These are phyloP conservation scores for Chalara sp. DNA, from an alignment of 2,329 filamentous ascomycete species.

Conservation along the genomic window DNA sequence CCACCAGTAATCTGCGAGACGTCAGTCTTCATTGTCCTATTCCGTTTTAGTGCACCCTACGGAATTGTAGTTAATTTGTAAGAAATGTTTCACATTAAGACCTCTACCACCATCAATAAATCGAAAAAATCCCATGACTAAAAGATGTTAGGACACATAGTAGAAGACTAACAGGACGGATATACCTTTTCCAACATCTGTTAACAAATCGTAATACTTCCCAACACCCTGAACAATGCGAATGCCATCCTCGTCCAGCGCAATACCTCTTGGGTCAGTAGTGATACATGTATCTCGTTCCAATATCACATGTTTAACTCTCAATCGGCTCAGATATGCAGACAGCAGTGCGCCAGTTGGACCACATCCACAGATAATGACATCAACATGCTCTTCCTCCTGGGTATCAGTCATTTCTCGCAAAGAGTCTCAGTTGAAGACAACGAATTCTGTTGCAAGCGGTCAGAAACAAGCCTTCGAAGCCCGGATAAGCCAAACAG, in stretches of 20 bases:
- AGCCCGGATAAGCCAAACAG: too few species aligned
- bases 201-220: background rate
- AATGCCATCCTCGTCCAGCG: background rate
- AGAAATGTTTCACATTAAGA: too few species aligned
- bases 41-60: too few species aligned
- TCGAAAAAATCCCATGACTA: too few species aligned
- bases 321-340: background rate
- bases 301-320: background rate
- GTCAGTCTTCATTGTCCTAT: background rate
- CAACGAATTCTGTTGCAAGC: too few species aligned
- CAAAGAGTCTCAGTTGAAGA: background rate
- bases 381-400: background rate
- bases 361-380: background rate
- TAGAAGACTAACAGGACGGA: background rate
- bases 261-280: background rate
- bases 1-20: background rate
- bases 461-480: too few species aligned
- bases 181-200: background rate
- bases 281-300: background rate
- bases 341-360: background rate
- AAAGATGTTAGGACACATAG: background rate
- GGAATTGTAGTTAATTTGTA: too few species aligned
- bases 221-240: background rate
- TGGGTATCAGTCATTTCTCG: background rate
- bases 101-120: too few species aligned